phyloP scores from a whole-genome alignment of 2,329 filamentous ascomycete species.

The Botrytis byssoidea region DNA sequence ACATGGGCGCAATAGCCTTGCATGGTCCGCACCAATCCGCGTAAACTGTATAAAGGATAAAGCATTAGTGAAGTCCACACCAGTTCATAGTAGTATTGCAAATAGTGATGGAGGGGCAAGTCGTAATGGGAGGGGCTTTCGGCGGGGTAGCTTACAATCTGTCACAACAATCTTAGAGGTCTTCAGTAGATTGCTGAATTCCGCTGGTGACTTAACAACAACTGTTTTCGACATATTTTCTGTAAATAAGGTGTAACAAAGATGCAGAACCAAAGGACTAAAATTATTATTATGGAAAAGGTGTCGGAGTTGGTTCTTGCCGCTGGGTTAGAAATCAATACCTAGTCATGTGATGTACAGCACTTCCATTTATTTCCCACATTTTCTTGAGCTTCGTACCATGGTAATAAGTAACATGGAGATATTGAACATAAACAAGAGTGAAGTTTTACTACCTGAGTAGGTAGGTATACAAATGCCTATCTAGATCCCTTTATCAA shows the following conservation, averaged over 20 bases:
- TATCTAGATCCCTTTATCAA: neutral
- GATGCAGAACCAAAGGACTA: neutral
- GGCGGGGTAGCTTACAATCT: conserved; percentile 67
- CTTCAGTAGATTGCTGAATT: conserved; percentile 67
- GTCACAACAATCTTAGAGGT: conserved; percentile 78
- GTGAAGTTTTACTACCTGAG: neutral
- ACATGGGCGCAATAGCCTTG: conserved; percentile 79
- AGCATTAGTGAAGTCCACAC: conserved; percentile 23
- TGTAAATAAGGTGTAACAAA: neutral
- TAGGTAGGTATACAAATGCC: neutral
- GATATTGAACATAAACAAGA: neutral
- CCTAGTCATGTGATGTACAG: conserved; percentile 3
- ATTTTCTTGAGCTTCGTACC: neutral
- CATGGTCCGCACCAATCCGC: conserved; percentile 85
- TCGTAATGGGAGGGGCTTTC: conserved; percentile 3
- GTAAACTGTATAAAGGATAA: conserved; percentile 60
- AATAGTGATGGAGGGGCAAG: conserved; percentile 35
- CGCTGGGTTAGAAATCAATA: conserved; percentile 4
- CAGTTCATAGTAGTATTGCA: neutral
- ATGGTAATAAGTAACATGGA: neutral
- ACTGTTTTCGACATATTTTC: conserved; percentile 40
- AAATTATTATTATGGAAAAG: neutral
- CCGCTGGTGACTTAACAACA: conserved; percentile 54
- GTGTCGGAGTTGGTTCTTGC: conserved; percentile 11
- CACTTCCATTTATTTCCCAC: neutral